phyloP scores from a whole-genome alignment of 2,329 filamentous ascomycete genomes.

The Sclerotinia spermophila region DNA sequence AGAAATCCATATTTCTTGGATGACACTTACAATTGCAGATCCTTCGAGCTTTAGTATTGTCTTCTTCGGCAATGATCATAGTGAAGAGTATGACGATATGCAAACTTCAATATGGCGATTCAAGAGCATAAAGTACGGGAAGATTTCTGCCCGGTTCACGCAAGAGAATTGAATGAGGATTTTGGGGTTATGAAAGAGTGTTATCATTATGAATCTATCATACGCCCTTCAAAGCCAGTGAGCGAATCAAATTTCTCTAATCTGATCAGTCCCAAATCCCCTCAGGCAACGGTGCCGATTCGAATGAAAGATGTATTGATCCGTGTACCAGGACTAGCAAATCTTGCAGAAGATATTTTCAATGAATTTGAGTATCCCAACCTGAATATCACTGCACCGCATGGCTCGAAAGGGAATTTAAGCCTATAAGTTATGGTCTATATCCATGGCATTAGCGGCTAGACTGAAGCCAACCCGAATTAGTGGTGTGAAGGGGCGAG shows the following conservation, averaged over 20 bases:
- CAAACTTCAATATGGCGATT: background rate
- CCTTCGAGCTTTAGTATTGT: background rate
- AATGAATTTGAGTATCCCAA: constrained; percentile 46
- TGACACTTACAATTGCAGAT: background rate
- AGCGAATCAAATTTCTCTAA: background rate
- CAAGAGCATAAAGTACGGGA: background rate
- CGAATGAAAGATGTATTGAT: constrained; percentile 22
- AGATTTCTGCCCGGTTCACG: background rate
- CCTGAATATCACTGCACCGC: constrained; percentile 42
- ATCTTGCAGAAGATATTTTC: constrained; percentile 13
- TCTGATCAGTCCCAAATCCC: constrained; percentile 21
- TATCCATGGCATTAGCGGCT: constrained; percentile 47
- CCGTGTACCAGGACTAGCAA: background rate
- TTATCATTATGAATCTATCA: background rate
- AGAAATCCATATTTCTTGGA: background rate
- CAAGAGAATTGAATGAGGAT: background rate
- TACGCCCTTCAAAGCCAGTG: background rate
- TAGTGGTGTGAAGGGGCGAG: constrained; percentile 3
- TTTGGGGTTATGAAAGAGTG: background rate
- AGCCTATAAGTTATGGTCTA: constrained; percentile 50
- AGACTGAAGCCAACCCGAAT: constrained; percentile 19
- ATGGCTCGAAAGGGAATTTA: constrained; percentile 33
- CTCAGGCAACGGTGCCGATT: constrained; percentile 8
- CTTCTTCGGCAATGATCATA: background rate
- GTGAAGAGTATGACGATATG: background rate